Conservation (phyloP, 1,284 basidiomycete species). For the Thecaphora thlaspeos region DNA sequence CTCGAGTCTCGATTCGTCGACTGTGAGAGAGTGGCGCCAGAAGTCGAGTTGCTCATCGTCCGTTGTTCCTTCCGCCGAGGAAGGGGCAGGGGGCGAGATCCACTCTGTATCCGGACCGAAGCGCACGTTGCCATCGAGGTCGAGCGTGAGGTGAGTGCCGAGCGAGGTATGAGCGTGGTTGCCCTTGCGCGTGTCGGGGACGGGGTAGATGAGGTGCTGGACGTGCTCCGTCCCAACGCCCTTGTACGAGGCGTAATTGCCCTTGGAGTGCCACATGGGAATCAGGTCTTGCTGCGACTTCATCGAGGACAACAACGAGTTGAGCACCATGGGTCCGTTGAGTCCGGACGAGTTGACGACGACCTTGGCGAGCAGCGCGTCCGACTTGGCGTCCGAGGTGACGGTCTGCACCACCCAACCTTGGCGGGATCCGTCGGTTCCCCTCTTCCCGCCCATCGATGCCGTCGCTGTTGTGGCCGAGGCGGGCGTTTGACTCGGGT, state of each 20-base stretch:
- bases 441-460: slow-evolving; percentile 16
- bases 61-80: slow-evolving; percentile 1
- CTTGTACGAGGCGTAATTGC: slow-evolving; percentile 54
- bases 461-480: background rate
- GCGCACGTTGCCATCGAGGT: slow-evolving; percentile 78
- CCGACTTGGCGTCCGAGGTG: slow-evolving; percentile 58
- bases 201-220: slow-evolving; percentile 51
- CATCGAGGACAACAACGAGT: slow-evolving; percentile 32
- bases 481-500: slow-evolving; percentile 60
- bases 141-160: slow-evolving; percentile 62
- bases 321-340: slow-evolving; percentile 60
- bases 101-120: slow-evolving; percentile 95
- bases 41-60: slow-evolving; percentile 30
- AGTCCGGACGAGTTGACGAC: slow-evolving; percentile 88
- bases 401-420: slow-evolving; percentile 65
- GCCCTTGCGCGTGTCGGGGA: slow-evolving; percentile 39
- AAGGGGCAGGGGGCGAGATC: slow-evolving; percentile 61
- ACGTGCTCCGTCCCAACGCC: slow-evolving; percentile 38
- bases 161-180: slow-evolving; percentile 48
- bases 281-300: slow-evolving; percentile 17
- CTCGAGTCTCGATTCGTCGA: slow-evolving; percentile 36
- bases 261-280: slow-evolving; percentile 51
- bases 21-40: slow-evolving; percentile 35
- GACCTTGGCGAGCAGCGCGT: slow-evolving; percentile 77
- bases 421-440: slow-evolving; percentile 41